A percentile compares a stretch with the other conserved stretches of the same genome.
Evolutionary conservation across 2,329 filamentous ascomycete genomes (phyloP).

Genomic region (Coleophoma cylindrospora): DNA sequence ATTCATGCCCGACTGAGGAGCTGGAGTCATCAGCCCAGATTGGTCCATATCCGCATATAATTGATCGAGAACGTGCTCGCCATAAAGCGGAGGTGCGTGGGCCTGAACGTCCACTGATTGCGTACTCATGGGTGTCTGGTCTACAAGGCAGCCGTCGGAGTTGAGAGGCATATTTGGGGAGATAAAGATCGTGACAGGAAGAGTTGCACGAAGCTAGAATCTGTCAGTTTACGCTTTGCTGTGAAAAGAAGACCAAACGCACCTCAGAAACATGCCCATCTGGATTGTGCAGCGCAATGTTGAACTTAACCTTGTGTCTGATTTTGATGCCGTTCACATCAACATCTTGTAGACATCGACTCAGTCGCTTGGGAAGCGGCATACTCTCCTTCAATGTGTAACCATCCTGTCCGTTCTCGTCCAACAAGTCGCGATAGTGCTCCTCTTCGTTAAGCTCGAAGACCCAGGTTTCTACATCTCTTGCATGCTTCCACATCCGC

Average conservation of each 20-base stretch:
- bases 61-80: slow-evolving; percentile 82
- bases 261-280: slow-evolving; percentile 92
- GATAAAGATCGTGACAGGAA: slow-evolving; percentile 91
- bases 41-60: slow-evolving; percentile 84
- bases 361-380: slow-evolving; percentile 76
- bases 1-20: slow-evolving; percentile 64
- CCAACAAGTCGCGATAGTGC: slow-evolving; percentile 65
- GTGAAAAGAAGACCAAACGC: slow-evolving; percentile 22
- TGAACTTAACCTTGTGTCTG: slow-evolving; percentile 86
- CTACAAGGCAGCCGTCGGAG: slow-evolving; percentile 75
- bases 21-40: slow-evolving; percentile 75
- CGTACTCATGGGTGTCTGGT: slow-evolving; percentile 47
- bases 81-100: slow-evolving; percentile 85
- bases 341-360: slow-evolving; percentile 82
- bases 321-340: slow-evolving; percentile 88
- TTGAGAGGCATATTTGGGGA: slow-evolving; percentile 89
- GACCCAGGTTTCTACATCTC: slow-evolving; percentile 57
- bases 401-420: slow-evolving; percentile 62
- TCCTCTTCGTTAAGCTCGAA: slow-evolving; percentile 50
- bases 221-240: slow-evolving; percentile 9
- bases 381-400: slow-evolving; percentile 56
- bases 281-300: slow-evolving; percentile 86
- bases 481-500: slow-evolving; percentile 57
- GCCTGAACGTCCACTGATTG: slow-evolving; percentile 46
- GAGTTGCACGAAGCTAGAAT: slow-evolving; percentile 71